Evolutionary conservation across 1,284 basidiomycete species (phyloP).

Genomic region (Malassezia furfur): DNA sequence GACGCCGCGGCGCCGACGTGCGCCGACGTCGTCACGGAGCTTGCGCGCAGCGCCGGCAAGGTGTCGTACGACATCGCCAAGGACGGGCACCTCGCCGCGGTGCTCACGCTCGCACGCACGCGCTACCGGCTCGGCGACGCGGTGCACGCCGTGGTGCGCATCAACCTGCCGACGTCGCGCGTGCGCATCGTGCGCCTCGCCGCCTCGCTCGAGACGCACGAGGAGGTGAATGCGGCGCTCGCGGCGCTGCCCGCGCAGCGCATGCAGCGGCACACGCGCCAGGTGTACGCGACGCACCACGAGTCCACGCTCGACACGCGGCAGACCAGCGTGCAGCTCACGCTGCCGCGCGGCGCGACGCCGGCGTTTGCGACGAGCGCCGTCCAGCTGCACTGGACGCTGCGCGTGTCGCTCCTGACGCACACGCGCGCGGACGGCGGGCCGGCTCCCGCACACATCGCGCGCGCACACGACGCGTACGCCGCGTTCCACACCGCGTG

Average conservation of each 20-base stretch:
- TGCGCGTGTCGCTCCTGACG: slow-evolving; percentile 37
- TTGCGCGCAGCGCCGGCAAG: slow-evolving; percentile 78
- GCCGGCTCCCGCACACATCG: slow-evolving; percentile 29
- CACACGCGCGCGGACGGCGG: slow-evolving; percentile 9
- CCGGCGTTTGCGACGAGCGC: slow-evolving; percentile 42
- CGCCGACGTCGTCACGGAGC: slow-evolving; percentile 77
- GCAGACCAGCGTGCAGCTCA: slow-evolving; percentile 25
- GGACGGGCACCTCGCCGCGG: slow-evolving; percentile 40
- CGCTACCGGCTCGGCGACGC: slow-evolving; percentile 44
- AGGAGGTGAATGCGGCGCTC: slow-evolving; percentile 35
- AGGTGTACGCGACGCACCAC: slow-evolving; percentile 38
- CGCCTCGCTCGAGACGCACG: slow-evolving; percentile 40
- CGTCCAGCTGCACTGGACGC: slow-evolving; percentile 35
- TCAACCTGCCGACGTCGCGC: slow-evolving; percentile 25
- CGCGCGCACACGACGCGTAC: slow-evolving; percentile 29
- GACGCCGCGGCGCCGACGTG: slow-evolving; percentile 54
- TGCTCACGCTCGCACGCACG: slow-evolving; percentile 37
- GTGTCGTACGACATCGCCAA: slow-evolving; percentile 53
- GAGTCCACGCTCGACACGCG: slow-evolving; percentile 36
- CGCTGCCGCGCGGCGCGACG: slow-evolving; percentile 36
- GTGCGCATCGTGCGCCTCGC: slow-evolving; percentile 37
- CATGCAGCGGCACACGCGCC: slow-evolving; percentile 25
- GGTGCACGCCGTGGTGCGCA: slow-evolving; percentile 35
- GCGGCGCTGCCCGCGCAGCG: slow-evolving; percentile 27
- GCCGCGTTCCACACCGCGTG: slow-evolving; percentile 30